These are phyloP conservation scores for Aspergillus steynii DNA, from an alignment of 495 filamentous ascomycete genomes.

Conservation along the genomic window DNA sequence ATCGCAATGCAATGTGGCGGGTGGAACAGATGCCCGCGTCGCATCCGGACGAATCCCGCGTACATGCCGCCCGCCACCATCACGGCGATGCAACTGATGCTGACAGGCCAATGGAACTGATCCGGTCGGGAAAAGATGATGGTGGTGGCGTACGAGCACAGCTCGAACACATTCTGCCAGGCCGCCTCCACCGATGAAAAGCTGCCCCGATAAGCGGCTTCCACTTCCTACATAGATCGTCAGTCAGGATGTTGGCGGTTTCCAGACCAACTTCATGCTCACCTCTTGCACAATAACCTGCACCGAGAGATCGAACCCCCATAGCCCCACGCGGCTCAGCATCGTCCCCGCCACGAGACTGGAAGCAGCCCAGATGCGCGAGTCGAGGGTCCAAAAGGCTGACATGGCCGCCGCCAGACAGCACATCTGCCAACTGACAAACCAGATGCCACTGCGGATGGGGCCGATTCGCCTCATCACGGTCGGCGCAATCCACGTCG, in stretches of 20 bases:
- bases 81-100: constrained; percentile 56
- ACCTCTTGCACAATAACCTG: constrained; percentile 69
- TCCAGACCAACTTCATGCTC: constrained; percentile 12
- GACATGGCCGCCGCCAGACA: constrained; percentile 47
- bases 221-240: constrained; percentile 49
- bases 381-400: constrained; percentile 34
- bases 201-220: constrained; percentile 39
- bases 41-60: constrained; percentile 54
- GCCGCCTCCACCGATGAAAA: constrained; percentile 65
- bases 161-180: constrained; percentile 66
- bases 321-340: constrained; percentile 63
- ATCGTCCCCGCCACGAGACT: constrained; percentile 53
- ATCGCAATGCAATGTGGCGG: constrained; percentile 30
- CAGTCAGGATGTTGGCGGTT: not conserved
- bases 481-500: constrained; percentile 49
- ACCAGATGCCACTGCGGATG: constrained; percentile 63
- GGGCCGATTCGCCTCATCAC: constrained; percentile 57
- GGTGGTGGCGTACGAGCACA: constrained; percentile 61
- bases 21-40: constrained; percentile 66
- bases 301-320: constrained; percentile 66
- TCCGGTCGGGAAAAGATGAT: constrained; percentile 57
- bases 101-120: constrained; percentile 61
- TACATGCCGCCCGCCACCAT: constrained; percentile 51
- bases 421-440: constrained; percentile 59
- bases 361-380: constrained; percentile 35